Conservation (phyloP, 441 rosid genomes). For the Populus hybrid region DNA sequence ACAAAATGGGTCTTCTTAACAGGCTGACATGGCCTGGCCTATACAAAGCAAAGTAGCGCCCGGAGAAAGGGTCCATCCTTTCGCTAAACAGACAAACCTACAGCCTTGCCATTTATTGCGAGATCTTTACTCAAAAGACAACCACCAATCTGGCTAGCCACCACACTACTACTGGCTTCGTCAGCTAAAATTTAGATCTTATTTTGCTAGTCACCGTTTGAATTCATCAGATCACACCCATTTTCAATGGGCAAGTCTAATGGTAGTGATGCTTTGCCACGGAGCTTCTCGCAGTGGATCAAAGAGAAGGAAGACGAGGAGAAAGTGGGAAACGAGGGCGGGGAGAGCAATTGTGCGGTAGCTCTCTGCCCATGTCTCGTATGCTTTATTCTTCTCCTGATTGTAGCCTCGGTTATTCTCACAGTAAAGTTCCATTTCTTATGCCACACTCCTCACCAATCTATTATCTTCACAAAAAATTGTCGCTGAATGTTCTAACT, state of each 20-base stretch:
- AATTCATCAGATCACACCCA: background rate
- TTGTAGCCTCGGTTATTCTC: slow-evolving; percentile 45
- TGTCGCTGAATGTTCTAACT: slow-evolving; percentile 28
- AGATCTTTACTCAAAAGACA: background rate
- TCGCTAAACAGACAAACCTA: background rate
- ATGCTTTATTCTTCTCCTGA: slow-evolving; percentile 46
- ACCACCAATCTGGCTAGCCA: background rate
- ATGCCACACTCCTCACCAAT: slow-evolving; percentile 63
- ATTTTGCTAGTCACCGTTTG: background rate
- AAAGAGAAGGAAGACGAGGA: slow-evolving; percentile 33
- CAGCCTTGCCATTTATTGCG: background rate
- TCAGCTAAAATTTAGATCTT: slow-evolving; percentile 11
- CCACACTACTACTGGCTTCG: background rate
- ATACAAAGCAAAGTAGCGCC: background rate
- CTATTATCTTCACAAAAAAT: slow-evolving; percentile 42
- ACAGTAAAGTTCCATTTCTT: slow-evolving; percentile 51
- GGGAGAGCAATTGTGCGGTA: slow-evolving; percentile 43
- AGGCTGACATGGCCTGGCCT: background rate
- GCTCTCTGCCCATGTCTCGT: slow-evolving; percentile 56
- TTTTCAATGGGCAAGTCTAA: slow-evolving; percentile 38
- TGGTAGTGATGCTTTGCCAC: slow-evolving; percentile 15
- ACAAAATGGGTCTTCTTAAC: background rate
- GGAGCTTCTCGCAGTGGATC: slow-evolving; percentile 32
- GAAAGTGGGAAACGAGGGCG: slow-evolving; percentile 15
- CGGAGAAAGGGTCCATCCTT: background rate